Conservation (phyloP, 1,139 yeast genomes). For the Hemisphaericaspora xylofermentans region DNA sequence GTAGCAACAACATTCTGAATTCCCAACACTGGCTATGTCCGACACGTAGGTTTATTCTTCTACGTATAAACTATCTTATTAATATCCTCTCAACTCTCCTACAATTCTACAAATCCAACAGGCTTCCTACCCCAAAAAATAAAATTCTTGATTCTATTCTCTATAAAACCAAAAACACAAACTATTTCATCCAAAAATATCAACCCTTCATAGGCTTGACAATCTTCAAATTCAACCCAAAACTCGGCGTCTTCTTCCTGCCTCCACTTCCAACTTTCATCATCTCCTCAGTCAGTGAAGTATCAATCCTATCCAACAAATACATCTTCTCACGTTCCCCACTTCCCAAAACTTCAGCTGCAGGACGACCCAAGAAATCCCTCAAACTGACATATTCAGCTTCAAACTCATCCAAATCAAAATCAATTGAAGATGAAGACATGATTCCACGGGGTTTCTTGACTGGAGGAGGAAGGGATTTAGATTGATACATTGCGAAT, state of each 20-base stretch:
- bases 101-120: too few species aligned
- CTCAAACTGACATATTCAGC: conserved; percentile 11
- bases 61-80: too few species aligned
- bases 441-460: background rate
- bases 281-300: background rate
- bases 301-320: conserved; percentile 4
- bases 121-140: too few species aligned
- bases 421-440: background rate
- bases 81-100: too few species aligned
- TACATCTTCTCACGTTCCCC: too few species aligned
- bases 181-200: too few species aligned
- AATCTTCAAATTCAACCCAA: conserved; percentile 56
- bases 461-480: conserved; percentile 1
- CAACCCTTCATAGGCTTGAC: conserved; percentile 72
- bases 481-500: conserved; percentile 11
- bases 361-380: conserved; percentile 14
- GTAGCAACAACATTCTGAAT: too few species aligned
- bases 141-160: too few species aligned
- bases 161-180: too few species aligned
- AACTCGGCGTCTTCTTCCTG: conserved; percentile 4
- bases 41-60: too few species aligned
- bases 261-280: background rate
- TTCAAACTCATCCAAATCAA: conserved; percentile 5
- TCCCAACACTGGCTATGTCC: too few species aligned
- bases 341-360: too few species aligned